phyloP scores from a whole-genome alignment of 2,329 filamentous ascomycete genomes.

The Calonectria hongkongensis region DNA sequence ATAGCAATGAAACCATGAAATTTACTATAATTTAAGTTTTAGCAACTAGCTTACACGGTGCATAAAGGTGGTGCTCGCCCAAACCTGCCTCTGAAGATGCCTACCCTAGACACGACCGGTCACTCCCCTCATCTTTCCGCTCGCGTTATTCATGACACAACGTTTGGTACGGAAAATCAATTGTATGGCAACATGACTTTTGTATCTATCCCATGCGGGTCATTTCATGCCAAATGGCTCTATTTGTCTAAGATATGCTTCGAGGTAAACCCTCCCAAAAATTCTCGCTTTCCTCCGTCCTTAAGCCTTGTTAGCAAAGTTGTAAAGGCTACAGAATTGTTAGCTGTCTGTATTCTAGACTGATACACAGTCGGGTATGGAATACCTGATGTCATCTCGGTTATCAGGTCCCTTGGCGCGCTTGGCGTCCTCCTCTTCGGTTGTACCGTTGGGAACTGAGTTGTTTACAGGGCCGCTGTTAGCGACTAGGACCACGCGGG shows the following conservation, averaged over 20 bases:
- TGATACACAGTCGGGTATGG: background rate
- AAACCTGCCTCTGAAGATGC: too few relatives aligned
- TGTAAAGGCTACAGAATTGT: slow-evolving; percentile 38
- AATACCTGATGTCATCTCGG: slow-evolving; percentile 43
- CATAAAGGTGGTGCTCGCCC: too few relatives aligned
- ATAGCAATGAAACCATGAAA: too few relatives aligned
- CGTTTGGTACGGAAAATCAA: too few relatives aligned
- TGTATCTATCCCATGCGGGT: too few relatives aligned
- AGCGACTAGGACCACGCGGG: slow-evolving; percentile 42
- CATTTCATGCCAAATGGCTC: background rate
- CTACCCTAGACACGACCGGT: too few relatives aligned
- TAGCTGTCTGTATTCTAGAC: background rate
- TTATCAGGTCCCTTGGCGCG: background rate
- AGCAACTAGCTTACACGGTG: too few relatives aligned
- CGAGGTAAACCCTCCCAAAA: background rate
- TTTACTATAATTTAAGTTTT: too few relatives aligned
- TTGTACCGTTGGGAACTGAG: background rate
- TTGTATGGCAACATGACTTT: too few relatives aligned
- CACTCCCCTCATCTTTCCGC: too few relatives aligned
- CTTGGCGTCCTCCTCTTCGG: background rate
- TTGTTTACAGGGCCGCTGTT: slow-evolving; percentile 38
- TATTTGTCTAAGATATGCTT: background rate
- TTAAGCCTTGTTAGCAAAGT: slow-evolving; percentile 36
- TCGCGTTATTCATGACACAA: too few relatives aligned
- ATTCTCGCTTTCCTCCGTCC: background rate